phyloP scores from a whole-genome alignment of 2,329 filamentous ascomycete genomes.

The Apiospora pterosperma region DNA sequence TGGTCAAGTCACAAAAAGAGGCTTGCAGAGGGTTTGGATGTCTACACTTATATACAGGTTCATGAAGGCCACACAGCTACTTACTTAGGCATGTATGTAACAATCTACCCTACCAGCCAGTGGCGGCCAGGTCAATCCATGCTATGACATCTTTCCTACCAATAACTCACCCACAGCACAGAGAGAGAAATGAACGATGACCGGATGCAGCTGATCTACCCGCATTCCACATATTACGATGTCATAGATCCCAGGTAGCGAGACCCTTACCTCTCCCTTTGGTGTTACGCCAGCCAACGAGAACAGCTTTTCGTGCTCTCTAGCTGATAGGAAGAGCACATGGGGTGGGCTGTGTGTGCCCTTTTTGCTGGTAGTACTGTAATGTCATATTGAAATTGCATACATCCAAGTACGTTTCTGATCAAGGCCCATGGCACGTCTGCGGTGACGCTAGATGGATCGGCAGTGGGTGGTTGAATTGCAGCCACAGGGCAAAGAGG shows the following conservation, averaged over 20 bases:
- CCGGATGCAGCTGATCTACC: constrained; percentile 1
- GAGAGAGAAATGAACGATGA: background rate
- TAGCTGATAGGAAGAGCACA: background rate
- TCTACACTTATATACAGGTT: background rate
- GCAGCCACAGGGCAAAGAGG: background rate
- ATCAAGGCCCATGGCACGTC: background rate
- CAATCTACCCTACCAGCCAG: background rate
- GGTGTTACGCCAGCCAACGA: background rate
- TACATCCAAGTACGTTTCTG: too few relatives aligned
- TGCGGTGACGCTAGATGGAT: background rate
- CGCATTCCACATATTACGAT: background rate
- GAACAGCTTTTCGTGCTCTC: background rate
- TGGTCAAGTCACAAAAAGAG: background rate
- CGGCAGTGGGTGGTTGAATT: background rate
- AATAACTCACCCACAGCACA: background rate
- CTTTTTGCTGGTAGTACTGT: too few relatives aligned
- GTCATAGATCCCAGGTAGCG: background rate
- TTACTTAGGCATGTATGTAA: background rate
- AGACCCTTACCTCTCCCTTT: background rate
- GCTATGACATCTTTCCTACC: background rate
- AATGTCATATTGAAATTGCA: background rate
- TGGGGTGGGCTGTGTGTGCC: background rate
- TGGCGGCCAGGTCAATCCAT: background rate
- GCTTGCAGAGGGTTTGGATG: background rate
- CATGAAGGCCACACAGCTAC: background rate